phyloP scores from a whole-genome alignment of 2,329 filamentous ascomycete genomes.

The Ciborinia camelliae region DNA sequence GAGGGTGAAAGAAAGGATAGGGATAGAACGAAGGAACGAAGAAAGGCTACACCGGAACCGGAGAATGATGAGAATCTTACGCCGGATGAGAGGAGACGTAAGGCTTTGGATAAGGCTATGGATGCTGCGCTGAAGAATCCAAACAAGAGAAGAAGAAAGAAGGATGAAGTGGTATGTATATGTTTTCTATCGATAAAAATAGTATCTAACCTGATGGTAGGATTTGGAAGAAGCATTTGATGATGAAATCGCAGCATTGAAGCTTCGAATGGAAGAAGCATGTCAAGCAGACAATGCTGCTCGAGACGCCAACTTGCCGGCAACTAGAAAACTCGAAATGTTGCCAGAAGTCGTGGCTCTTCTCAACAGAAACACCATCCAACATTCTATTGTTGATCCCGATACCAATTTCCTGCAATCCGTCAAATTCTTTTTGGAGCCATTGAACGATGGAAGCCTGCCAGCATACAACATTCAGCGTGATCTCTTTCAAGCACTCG shows the following conservation, averaged over 20 bases:
- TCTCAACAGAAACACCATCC: conserved; percentile 84
- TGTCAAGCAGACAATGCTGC: conserved; percentile 83
- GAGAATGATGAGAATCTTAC: conserved; percentile 76
- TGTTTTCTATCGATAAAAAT: background rate
- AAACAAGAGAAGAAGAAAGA: conserved; percentile 63
- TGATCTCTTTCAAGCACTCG: conserved; percentile 80
- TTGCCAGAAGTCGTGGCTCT: conserved; percentile 85
- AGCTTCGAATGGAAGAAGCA: conserved; percentile 84
- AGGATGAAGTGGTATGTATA: conserved; percentile 77
- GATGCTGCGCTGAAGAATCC: conserved; percentile 85
- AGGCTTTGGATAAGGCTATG: conserved; percentile 82
- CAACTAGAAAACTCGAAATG: conserved; percentile 89
- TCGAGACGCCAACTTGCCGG: conserved; percentile 74
- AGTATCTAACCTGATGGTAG: conserved; percentile 43
- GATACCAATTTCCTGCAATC: conserved; percentile 94
- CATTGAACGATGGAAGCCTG: conserved; percentile 86
- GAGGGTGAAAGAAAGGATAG: conserved; percentile 40
- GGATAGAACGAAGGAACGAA: conserved; percentile 39
- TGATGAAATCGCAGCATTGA: conserved; percentile 82
- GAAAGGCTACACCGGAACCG: conserved; percentile 50
- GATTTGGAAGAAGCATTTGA: conserved; percentile 90
- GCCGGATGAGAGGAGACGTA: conserved; percentile 77
- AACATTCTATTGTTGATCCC: conserved; percentile 81
- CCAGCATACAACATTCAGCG: conserved; percentile 97
- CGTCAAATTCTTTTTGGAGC: conserved; percentile 96